Evolutionary conservation across 2,329 filamentous ascomycete species (phyloP).

Genomic region (Parafenestella ontariensis): DNA sequence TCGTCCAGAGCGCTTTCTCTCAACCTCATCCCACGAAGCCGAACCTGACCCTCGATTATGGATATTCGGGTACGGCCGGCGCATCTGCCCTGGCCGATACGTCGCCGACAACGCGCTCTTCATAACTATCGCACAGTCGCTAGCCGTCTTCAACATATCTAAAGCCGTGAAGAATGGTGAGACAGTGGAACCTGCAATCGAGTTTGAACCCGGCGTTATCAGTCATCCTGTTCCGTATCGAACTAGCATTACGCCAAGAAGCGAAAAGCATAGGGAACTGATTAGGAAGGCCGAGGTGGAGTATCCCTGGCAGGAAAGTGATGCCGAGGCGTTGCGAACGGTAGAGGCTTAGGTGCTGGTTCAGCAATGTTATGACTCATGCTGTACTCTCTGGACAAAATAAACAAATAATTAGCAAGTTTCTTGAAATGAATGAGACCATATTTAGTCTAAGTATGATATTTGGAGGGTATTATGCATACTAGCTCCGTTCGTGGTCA

Average conservation of each 20-base stretch:
- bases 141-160: conserved; percentile 57
- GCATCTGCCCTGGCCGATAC: conserved; percentile 53
- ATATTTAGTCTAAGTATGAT: too few species aligned
- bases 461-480: too few species aligned
- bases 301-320: conserved; percentile 47
- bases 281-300: conserved; percentile 37
- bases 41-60: conserved; percentile 50
- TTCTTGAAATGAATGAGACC: too few species aligned
- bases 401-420: too few species aligned
- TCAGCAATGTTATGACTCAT: too few species aligned
- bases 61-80: conserved; percentile 53
- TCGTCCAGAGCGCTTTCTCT: conserved; percentile 55
- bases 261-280: conserved; percentile 37
- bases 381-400: too few species aligned
- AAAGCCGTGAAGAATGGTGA: conserved; percentile 50
- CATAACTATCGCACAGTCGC: conserved; percentile 51
- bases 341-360: too few species aligned
- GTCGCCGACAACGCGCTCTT: conserved; percentile 53
- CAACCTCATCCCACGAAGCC: conserved; percentile 33
- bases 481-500: too few species aligned
- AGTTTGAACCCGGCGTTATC: conserved; percentile 44
- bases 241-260: conserved; percentile 42
- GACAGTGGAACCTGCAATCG: conserved; percentile 43
- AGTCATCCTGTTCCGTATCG: conserved; percentile 48
- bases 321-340: conserved; percentile 35